phyloP scores from a whole-genome alignment of 2,329 filamentous ascomycete genomes.

The Phaeosphaeriaceae sp. region DNA sequence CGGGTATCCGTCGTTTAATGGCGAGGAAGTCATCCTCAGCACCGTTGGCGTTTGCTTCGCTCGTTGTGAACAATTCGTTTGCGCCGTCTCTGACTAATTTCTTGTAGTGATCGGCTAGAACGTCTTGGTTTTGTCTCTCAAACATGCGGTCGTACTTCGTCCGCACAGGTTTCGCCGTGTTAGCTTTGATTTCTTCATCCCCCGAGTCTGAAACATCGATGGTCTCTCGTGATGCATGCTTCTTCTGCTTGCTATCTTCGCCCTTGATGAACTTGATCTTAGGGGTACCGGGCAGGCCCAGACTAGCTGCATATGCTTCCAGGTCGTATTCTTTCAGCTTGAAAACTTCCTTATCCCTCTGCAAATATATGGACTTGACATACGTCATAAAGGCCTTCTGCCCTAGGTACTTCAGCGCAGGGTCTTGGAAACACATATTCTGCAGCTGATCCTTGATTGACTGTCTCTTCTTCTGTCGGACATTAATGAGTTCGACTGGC shows the following conservation, averaged over 20 bases:
- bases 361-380: slow-evolving; percentile 80
- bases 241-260: slow-evolving; percentile 82
- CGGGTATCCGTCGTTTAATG: slow-evolving; percentile 85
- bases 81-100: slow-evolving; percentile 73
- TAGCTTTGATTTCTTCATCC: slow-evolving; percentile 58
- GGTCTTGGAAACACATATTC: slow-evolving; percentile 94
- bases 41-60: slow-evolving; percentile 51
- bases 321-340: slow-evolving; percentile 81
- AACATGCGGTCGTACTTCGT: slow-evolving; percentile 99
- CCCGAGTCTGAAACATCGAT: slow-evolving; percentile 66
- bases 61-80: slow-evolving; percentile 47
- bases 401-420: slow-evolving; percentile 90
- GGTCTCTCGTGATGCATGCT: slow-evolving; percentile 79
- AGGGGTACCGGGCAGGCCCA: slow-evolving; percentile 89
- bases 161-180: slow-evolving; percentile 71
- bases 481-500: slow-evolving; percentile 82
- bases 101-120: slow-evolving; percentile 90
- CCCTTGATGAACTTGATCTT: slow-evolving; percentile 93
- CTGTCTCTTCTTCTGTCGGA: slow-evolving; percentile 87
- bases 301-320: slow-evolving; percentile 81
- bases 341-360: slow-evolving; percentile 92
- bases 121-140: slow-evolving; percentile 93
- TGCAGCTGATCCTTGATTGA: slow-evolving; percentile 85
- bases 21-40: slow-evolving; percentile 83
- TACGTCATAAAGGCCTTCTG: slow-evolving; percentile 97